A percentile compares a stretch with the other conserved stretches of the same genome.
Conservation (phyloP, 805 yeast genomes). For the Barnettozyma sp. region DNA sequence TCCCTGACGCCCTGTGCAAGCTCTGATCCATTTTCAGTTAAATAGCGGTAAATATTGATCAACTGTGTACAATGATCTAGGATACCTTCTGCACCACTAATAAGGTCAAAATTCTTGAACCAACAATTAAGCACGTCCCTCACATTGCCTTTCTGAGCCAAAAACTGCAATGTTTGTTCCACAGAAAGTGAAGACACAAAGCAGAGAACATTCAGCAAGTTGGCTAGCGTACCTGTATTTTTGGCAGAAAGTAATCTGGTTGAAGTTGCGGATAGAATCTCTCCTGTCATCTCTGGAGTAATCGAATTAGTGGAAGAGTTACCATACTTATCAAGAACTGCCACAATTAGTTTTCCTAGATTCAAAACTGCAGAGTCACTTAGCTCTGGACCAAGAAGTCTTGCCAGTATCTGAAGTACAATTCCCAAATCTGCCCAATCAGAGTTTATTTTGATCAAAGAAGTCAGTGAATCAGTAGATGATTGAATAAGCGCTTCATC, state of each 20-base stretch:
- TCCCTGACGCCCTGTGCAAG: constrained; percentile 28
- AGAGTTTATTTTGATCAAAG: background rate
- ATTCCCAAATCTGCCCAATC: constrained; percentile 19
- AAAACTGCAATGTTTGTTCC: constrained; percentile 52
- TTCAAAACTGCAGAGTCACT: constrained; percentile 79
- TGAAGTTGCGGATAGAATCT: constrained; percentile 70
- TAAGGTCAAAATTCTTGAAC: constrained; percentile 74
- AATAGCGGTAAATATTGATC: constrained; percentile 57
- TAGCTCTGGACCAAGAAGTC: constrained; percentile 61
- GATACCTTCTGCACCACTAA: constrained; percentile 68
- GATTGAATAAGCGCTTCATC: constrained; percentile 41
- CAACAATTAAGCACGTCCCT: constrained; percentile 64
- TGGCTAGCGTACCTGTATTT: constrained; percentile 69
- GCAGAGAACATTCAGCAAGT: constrained; percentile 69
- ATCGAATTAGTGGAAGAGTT: constrained; percentile 3
- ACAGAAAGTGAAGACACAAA: constrained; percentile 60
- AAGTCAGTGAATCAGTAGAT: background rate
- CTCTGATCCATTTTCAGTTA: constrained; percentile 19
- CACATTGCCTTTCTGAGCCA: constrained; percentile 36
- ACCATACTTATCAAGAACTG: constrained; percentile 45
- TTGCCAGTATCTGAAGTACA: constrained; percentile 58
- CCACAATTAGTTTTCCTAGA: constrained; percentile 57
- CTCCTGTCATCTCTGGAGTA: constrained; percentile 28
- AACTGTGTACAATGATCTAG: constrained; percentile 62
- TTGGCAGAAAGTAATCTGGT: constrained; percentile 57